Evolutionary conservation across 306 rosid species (phyloP), one percentile per base, ranked within the genome.

Genomic region (Corylus avellana): DNA sequence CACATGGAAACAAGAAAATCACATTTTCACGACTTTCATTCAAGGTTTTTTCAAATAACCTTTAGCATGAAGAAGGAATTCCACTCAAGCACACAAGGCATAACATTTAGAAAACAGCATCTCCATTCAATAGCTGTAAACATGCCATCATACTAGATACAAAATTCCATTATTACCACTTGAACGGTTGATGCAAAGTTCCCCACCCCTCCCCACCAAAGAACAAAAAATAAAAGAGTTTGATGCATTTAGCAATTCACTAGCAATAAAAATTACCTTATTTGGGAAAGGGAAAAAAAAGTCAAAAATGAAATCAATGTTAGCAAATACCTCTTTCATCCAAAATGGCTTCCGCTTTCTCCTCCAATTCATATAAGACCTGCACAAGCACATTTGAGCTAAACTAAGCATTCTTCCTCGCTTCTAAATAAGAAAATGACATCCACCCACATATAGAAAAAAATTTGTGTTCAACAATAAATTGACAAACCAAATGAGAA

Each of bases 331-430:
- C 98, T 88, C 98, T 86, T 90, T 94, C 98, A 71, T 92, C 97
- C 74, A 91, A 78, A 79, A 94, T 91, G 70, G 87, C 90, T 81
- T 89, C 97, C 29, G 95, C 97, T 78, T 91, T 94, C 87, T 92
- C 93, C 88, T 94, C 98, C 73, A 94, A 83, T 87, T 94, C 98
- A 47, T 82, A 87, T 25, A 94, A 80, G 76, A 94, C 95, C 98
- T 94, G 91, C 59, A 77, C 79, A 80, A 35, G 55, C 57, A 77
- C 4, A 81, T 56, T 51, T 48, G 73, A 70, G 64, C 69, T 56
- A 50, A 59, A 55, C 12, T 66, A 66, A 68, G 44, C 53, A 22
- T 81, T 42, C 44, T 25, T 16, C 14, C 74, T 14, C 55, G 70
- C 72, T 62, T 42, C 48, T 47, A 1, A 51, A 12, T n/a, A 58